Evolutionary conservation across 441 rosid genomes (phyloP).

Genomic region (Populus hybrid): DNA sequence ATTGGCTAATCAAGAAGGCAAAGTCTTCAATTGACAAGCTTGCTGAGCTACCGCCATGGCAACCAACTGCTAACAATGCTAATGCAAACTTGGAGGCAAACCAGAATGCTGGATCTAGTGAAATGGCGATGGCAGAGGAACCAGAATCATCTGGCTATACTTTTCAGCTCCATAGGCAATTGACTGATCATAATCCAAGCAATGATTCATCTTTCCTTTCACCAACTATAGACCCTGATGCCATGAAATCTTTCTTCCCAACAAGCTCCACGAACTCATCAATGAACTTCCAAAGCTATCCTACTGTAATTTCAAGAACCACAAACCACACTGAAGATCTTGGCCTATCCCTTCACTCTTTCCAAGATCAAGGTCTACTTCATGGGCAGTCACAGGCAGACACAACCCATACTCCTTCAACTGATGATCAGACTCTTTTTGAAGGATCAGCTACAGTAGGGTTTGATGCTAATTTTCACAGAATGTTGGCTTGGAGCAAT

Average conservation of each 20-base stretch:
- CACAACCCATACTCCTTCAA: conserved; percentile 39
- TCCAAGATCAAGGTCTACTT: conserved; percentile 69
- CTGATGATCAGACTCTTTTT: conserved; percentile 24
- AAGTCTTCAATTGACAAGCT: conserved; percentile 78
- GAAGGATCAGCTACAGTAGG: conserved; percentile 29
- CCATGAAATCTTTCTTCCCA: conserved; percentile 86
- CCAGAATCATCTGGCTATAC: conserved; percentile 24
- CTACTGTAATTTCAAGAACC: conserved; percentile 43
- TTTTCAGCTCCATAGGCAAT: conserved; percentile 22
- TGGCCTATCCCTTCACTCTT: conserved; percentile 50
- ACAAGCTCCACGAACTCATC: conserved; percentile 47
- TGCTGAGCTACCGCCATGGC: conserved; percentile 85
- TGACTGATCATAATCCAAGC: conserved; percentile 30
- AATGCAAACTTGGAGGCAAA: conserved; percentile 16
- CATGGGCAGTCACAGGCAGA: conserved; percentile 61
- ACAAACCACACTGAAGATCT: conserved; percentile 40
- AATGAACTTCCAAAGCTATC: conserved; percentile 54
- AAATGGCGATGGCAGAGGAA: conserved; percentile 30
- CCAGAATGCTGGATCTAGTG: conserved; percentile 23
- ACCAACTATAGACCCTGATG: conserved; percentile 53
- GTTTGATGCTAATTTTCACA: conserved; percentile 45
- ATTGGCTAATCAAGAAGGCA: conserved; percentile 89
- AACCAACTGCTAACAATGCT: conserved; percentile 41
- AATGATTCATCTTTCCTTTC: conserved; percentile 47
- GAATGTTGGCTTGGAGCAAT: conserved; percentile 46